Evolutionary conservation across 164 flowering plant species (phyloP).

Genomic region (Chimonanthus salicifolius): DNA sequence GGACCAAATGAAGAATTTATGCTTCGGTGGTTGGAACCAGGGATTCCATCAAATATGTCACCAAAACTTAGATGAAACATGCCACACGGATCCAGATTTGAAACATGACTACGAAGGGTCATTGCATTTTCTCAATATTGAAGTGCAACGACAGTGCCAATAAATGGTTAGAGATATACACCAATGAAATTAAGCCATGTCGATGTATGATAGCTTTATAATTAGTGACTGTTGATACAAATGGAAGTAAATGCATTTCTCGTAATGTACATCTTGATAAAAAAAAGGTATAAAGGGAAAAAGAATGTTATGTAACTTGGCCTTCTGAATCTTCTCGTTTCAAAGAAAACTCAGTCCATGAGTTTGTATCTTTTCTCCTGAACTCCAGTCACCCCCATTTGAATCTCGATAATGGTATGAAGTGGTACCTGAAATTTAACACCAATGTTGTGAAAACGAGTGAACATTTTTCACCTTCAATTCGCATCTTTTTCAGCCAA

Average conservation of each 20-base stretch:
- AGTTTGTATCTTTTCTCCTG: slow-evolving; percentile 97
- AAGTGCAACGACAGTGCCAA: not conserved
- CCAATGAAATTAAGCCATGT: not conserved
- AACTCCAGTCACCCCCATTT: slow-evolving; percentile 97
- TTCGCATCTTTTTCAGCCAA: not conserved
- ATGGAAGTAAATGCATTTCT: not conserved
- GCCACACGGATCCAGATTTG: not conserved
- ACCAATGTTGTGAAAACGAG: not conserved
- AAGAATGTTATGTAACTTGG: not conserved
- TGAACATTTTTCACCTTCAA: not conserved
- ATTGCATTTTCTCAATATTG: not conserved
- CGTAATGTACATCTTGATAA: not conserved
- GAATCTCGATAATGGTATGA: slow-evolving; percentile 95
- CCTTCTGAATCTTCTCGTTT: not conserved
- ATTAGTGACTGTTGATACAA: not conserved
- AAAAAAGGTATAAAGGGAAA: not conserved
- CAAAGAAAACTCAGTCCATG: slow-evolving; percentile 53
- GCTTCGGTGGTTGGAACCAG: too few species aligned
- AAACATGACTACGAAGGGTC: not conserved
- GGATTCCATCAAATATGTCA: not conserved
- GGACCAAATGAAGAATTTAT: not conserved
- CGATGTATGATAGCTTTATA: slow-evolving; percentile 1
- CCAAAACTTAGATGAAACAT: not conserved
- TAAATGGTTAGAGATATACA: not conserved
- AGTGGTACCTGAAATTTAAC: slow-evolving; percentile 68